A percentile compares a stretch with the other conserved stretches of the same genome.
Evolutionary conservation across 2,329 filamentous ascomycete genomes (phyloP).

Genomic region (Fusarium coicis): DNA sequence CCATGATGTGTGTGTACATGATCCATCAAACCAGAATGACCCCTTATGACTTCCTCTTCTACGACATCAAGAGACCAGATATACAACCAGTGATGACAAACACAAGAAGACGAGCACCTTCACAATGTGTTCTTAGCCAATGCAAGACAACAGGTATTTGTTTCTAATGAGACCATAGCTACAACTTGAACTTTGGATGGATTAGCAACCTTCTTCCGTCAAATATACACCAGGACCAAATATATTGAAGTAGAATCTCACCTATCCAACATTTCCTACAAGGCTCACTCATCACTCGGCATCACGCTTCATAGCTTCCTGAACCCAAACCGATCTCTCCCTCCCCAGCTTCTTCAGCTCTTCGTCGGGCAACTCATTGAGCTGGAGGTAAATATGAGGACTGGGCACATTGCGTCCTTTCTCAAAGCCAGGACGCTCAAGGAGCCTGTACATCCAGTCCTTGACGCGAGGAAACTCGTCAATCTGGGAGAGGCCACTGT

Average conservation of each 20-base stretch:
- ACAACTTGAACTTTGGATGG: not conserved
- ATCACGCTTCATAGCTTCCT: conserved; percentile 75
- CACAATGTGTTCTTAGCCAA: not conserved
- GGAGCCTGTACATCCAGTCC: conserved; percentile 78
- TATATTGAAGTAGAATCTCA: not conserved
- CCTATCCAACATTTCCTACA: not conserved
- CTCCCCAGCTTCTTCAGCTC: conserved; percentile 67
- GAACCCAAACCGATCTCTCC: conserved; percentile 69
- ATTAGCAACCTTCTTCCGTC: not conserved
- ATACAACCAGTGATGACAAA: not conserved
- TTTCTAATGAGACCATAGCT: not conserved
- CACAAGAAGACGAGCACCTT: not conserved
- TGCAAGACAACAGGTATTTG: not conserved
- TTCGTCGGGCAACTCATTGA: conserved; percentile 57
- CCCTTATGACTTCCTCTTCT: not conserved
- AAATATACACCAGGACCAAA: not conserved
- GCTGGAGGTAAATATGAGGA: conserved; percentile 68
- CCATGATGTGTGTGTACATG: not conserved
- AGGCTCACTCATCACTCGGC: conserved; percentile 42
- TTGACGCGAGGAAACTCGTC: conserved; percentile 79
- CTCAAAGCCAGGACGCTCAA: conserved; percentile 75
- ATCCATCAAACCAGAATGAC: not conserved
- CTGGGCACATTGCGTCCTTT: conserved; percentile 79
- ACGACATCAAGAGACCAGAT: not conserved
- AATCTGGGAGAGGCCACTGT: conserved; percentile 61